Evolutionary conservation across 1,284 basidiomycete genomes (phyloP), one percentile per base, ranked within the genome.

Genomic region (Rhodotorula sp.): DNA sequence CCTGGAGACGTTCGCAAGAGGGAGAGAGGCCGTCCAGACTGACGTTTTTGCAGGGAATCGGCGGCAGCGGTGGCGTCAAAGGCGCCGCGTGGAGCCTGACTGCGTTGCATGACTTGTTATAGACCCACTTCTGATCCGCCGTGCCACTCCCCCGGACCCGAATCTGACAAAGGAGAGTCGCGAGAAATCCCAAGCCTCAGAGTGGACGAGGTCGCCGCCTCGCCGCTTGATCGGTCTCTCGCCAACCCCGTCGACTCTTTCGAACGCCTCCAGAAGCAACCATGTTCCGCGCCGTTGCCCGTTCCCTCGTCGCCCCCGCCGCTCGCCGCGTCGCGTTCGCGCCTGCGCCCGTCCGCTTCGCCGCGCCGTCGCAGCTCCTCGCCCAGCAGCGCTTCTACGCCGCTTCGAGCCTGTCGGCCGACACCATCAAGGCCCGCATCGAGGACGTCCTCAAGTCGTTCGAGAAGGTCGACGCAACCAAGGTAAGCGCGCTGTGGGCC

Each of bases 391-490:
- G 83, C 73, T 77, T 84, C 77, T 97, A 90, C 84, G 91, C 95
- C 42, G 87, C 90, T 42, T 86, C 87, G 20, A 86, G 89, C 44
- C 85, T 95, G 68, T 85, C 88, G 71, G 87, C 86, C 81, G 87
- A 90, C 58, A 85, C 86, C 79, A 93, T 99, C 79, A 86, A 91
- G 79, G 80, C 85, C 77, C 88, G 96, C 78, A 87, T 99, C 65
- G 80, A 95, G 73, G 89, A 94, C 70, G 91, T 98, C 62, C 83
- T 99, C 80, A 91, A 92, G 83, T 88, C 89, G 44, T 98, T 97
- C 80, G 96, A 99, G 82, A 98, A 97, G 84, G 91, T 98, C 66
- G 88, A 96, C 82, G 83, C 84, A 29, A 81, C 84, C 70, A 96
- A 97, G 86, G 94, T 94, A 12, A 24, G 60, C 44, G 1, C 12